Evolutionary conservation across 2,329 filamentous ascomycete species (phyloP), one percentile per base, ranked within the genome.

Genomic region (Clonostachys rosea): DNA sequence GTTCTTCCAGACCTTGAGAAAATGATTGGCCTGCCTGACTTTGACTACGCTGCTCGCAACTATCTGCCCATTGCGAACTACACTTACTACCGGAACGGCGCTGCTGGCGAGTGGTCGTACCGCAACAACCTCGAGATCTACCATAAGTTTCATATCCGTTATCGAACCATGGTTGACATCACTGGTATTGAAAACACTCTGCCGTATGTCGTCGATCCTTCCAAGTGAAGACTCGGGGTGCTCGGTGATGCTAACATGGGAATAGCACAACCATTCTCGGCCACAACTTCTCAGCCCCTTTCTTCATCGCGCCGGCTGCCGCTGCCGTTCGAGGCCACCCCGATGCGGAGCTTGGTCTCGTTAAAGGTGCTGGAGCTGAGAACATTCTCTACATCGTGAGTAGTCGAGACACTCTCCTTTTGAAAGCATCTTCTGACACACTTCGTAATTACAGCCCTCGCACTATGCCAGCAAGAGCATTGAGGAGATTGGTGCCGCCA

Each of bases 51-150:
- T 4, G 76, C 76, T 18, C 64, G 74, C 47, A 67, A 70, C 44
- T 69, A 71, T 52, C 66, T 80, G 54, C 69, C 74, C 48, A 50
- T 54, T 12, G 55, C 61, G 18, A 69, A 74, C 54, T 80, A 75
- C 60, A 76, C 75, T n/a, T 80, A 78, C 60, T 80, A 80, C 62
- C 72, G 75, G 49, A 78, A 76, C 52, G 76, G 75, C 16, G 76
- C 75, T 5, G 75, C 68, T 5, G 77, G 75, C 50, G 77, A 80
- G 61, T 80, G 71, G 70, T 71, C 69, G 2, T 79, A 79, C 61
- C 69, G 77, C 44, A 79, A 79, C 60, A 81, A 81, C 60, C 66
- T 80, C 6, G 78, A 81, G 59, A 68, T 73, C 33, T 81, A 68
- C 59, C 63, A 67, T 50, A 69, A 73, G 13, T 76, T 74, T 55